phyloP scores from a whole-genome alignment of 2,329 filamentous ascomycete species.

The Trichoderma atrobrunneum region DNA sequence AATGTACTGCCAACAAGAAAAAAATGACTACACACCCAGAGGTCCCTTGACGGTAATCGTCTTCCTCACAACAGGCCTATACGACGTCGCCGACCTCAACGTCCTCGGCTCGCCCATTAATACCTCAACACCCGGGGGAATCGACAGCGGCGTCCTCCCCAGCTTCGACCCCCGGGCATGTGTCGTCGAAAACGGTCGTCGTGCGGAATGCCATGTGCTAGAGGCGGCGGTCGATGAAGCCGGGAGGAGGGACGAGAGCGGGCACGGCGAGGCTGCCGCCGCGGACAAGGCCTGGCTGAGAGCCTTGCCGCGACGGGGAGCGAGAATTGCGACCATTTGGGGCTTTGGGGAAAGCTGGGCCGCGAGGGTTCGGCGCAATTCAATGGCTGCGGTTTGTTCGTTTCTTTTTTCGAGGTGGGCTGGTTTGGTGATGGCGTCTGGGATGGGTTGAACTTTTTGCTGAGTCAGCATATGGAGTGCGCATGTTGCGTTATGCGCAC shows the following conservation, averaged over 20 bases:
- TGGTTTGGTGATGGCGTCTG: not conserved
- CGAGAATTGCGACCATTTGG: slow-evolving; percentile 57
- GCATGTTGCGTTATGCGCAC: not conserved
- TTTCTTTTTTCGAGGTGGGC: not conserved
- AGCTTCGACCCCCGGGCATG: slow-evolving; percentile 72
- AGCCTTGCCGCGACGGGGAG: slow-evolving; percentile 58
- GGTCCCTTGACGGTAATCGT: slow-evolving; percentile 78
- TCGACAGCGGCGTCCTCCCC: slow-evolving; percentile 73
- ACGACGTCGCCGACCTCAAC: slow-evolving; percentile 55
- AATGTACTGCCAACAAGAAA: not conserved
- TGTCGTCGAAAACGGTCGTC: slow-evolving; percentile 65
- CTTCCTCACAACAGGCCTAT: slow-evolving; percentile 60
- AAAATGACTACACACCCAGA: slow-evolving; percentile 56
- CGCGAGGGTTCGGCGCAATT: not conserved
- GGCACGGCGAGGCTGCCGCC: slow-evolving; percentile 27
- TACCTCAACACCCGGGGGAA: slow-evolving; percentile 82
- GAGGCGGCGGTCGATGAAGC: not conserved
- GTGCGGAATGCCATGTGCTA: slow-evolving; percentile 35
- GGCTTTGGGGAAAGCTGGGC: not conserved
- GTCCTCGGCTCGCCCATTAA: slow-evolving; percentile 61
- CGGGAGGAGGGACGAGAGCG: not conserved
- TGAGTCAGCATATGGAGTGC: not conserved
- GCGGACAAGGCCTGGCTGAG: slow-evolving; percentile 56
- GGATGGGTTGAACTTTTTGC: slow-evolving; percentile 15
- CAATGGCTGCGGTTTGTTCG: not conserved